Evolutionary conservation across 768 basidiomycete genomes (phyloP), one percentile per base, ranked within the genome.

Genomic region (Lentinula sp.): DNA sequence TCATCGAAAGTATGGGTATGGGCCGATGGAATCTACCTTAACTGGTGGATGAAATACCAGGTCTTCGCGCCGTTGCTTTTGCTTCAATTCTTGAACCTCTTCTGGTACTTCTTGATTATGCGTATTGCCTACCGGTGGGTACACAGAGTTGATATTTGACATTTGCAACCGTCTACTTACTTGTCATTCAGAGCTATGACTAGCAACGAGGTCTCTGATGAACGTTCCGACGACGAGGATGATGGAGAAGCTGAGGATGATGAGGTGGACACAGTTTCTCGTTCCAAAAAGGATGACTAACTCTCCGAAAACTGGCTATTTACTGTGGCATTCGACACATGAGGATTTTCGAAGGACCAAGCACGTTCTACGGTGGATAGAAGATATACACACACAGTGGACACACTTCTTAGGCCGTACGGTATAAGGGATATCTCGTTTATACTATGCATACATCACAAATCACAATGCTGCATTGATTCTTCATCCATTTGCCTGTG

Each of bases 81-180:
- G 0, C 76, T 91, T 20, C 87, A 88, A 67, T 65, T 77, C 53
- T 77, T 91, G 67, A 90, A 91, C 69, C 46, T 90, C n/a, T 90
- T 90, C 73, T 91, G 89, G 89, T 88, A 85, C 68, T 82, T 78
- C 73, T 74, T 87, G 43, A 87, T 91, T 66, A 72, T 77, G 75
- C 79, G 88, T 51, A 82, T 89, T 56, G 71, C 82, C 12, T n/a
- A 32, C 3, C 4, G 53, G 28, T 16, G 32, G 60, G 46, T 13
- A 37, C 43, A 43, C 18, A 16, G 8, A 7, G 13, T 8, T 45
- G 12, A 53, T 15, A 13, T 48, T 16, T 16, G 4, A 55, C 6
- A 1, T 33, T 10, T 23, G 33, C 35, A 6, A 45, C n/a, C 33
- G 5, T 36, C 60, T 49, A 20, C 32, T 49, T 36, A 61, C 6